Percentiles rank a stretch among this genome's conserved stretches.
Conservation (phyloP, 2,329 filamentous ascomycete species). For the Aureobasidium sp. region DNA sequence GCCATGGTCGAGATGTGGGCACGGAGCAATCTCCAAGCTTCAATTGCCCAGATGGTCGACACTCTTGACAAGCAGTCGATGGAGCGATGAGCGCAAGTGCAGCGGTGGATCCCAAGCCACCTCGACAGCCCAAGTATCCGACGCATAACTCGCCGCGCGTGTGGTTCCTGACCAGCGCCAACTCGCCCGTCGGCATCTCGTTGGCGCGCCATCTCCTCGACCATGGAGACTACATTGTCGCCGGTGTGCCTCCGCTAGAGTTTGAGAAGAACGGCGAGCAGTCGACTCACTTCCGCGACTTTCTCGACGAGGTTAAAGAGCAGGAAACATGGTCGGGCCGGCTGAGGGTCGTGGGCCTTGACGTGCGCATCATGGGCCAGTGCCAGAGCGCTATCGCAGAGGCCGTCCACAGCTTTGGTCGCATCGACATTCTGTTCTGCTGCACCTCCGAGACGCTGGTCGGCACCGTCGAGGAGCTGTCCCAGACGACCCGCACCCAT, state of each 20-base stretch:
- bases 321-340: constrained; percentile 76
- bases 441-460: constrained; percentile 85
- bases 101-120: constrained; percentile 24
- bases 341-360: constrained; percentile 55
- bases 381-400: constrained; percentile 84
- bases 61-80: background rate
- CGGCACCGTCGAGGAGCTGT: constrained; percentile 84
- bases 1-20: background rate
- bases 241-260: constrained; percentile 71
- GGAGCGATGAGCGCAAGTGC: constrained; percentile 8
- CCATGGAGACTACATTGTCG: constrained; percentile 88
- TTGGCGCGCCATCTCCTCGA: constrained; percentile 73
- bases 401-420: constrained; percentile 74
- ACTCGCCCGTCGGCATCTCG: constrained; percentile 77
- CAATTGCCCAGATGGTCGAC: background rate
- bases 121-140: constrained; percentile 47
- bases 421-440: constrained; percentile 83
- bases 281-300: constrained; percentile 70
- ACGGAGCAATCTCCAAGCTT: background rate
- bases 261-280: constrained; percentile 63
- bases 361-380: constrained; percentile 56
- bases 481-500: constrained; percentile 62
- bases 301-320: constrained; percentile 55
- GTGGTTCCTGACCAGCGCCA: constrained; percentile 85
- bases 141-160: constrained; percentile 65